Evolutionary conservation across 2,329 filamentous ascomycete genomes (phyloP).

Genomic region (Verticillium klebahnii): DNA sequence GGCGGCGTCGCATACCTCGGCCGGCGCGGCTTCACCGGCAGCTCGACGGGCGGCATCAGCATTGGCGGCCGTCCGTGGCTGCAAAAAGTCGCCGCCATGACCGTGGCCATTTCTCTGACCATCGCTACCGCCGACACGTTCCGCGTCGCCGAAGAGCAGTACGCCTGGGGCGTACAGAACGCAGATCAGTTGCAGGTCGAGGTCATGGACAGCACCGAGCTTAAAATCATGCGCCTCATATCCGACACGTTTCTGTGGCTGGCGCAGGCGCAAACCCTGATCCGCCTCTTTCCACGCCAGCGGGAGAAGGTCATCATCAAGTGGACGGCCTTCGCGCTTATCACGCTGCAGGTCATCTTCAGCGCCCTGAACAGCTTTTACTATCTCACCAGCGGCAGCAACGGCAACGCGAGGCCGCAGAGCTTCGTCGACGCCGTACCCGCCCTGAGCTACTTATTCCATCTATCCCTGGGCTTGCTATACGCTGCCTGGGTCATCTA

Average conservation of each 20-base stretch:
- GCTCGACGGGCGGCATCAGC: conserved; percentile 72
- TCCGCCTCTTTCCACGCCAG: conserved; percentile 90
- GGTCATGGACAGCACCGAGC: conserved; percentile 79
- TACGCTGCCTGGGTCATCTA: conserved; percentile 95
- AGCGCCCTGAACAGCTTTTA: conserved; percentile 85
- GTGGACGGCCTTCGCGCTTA: conserved; percentile 94
- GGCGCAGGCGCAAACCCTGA: conserved; percentile 93
- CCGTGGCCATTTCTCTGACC: conserved; percentile 78
- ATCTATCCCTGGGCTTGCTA: conserved; percentile 77
- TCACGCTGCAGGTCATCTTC: conserved; percentile 86
- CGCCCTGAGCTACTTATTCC: conserved; percentile 85
- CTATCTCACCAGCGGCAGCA: conserved; percentile 45
- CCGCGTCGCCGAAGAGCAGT: conserved; percentile 75
- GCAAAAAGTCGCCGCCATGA: conserved; percentile 74
- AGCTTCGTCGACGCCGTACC: conserved; percentile 87
- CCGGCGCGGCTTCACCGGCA: conserved; percentile 77
- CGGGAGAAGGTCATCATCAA: conserved; percentile 98
- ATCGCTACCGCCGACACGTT: conserved; percentile 94
- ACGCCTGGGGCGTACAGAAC: conserved; percentile 74
- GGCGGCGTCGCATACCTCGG: conserved; percentile 79
- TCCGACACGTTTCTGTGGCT: conserved; percentile 97
- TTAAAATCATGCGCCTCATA: conserved; percentile 86
- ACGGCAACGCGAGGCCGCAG: conserved; percentile 56
- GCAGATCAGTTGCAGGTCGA: conserved; percentile 68
- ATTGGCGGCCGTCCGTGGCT: conserved; percentile 92